Conservation (phyloP, 331 rosid species). For the Acacia concinna region DNA sequence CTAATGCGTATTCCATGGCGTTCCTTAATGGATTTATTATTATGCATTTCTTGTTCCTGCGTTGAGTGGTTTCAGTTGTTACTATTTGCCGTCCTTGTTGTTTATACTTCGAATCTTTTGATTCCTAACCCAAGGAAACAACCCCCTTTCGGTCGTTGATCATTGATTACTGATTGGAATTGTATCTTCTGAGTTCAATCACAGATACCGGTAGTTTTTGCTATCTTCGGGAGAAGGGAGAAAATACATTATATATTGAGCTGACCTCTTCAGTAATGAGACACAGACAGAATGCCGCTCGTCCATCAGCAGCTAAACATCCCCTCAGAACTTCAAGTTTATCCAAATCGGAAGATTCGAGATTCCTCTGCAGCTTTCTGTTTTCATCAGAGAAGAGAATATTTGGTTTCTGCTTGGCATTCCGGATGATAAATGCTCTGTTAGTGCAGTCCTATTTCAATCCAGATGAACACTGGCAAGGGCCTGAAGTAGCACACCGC, state of each 20-base stretch:
- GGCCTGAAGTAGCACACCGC: conserved; percentile 88
- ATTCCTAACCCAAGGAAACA: background rate
- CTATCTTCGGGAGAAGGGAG: background rate
- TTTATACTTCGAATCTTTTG: background rate
- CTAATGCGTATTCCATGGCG: too few relatives aligned
- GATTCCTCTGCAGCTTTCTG: background rate
- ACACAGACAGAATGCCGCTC: conserved; percentile 30
- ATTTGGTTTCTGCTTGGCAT: conserved; percentile 58
- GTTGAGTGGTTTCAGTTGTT: too few relatives aligned
- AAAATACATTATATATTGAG: background rate
- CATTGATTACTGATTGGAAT: background rate
- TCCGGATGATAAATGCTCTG: conserved; percentile 72
- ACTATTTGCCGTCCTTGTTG: background rate
- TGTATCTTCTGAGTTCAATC: background rate
- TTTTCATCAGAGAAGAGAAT: conserved; percentile 38
- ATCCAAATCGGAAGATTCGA: conserved; percentile 13
- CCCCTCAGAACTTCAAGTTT: background rate
- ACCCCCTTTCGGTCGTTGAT: background rate
- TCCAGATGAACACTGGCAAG: conserved; percentile 98
- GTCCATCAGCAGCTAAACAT: background rate
- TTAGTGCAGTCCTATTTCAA: conserved; percentile 83
- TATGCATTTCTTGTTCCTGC: too few relatives aligned
- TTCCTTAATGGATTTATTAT: too few relatives aligned
- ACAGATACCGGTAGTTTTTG: background rate
- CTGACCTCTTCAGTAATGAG: conserved; percentile 13